phyloP scores from a whole-genome alignment of 2,329 filamentous ascomycete genomes.

The Ceratocystis lukuohia region DNA sequence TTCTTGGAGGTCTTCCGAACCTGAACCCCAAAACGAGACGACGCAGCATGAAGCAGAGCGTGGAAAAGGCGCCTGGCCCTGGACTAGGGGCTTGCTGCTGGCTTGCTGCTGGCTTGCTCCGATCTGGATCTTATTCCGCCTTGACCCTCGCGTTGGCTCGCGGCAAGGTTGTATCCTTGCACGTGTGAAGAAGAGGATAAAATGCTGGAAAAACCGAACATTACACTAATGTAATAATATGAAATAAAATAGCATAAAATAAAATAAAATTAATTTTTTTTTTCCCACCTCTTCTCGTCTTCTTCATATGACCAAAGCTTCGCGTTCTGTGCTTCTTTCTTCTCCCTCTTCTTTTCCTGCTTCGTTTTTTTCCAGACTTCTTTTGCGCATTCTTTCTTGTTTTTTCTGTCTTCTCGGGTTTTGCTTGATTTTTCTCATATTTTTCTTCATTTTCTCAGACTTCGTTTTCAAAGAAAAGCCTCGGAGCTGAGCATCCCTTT shows the following conservation, averaged over 20 bases:
- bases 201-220: neutral
- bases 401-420: neutral
- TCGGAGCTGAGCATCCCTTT: too few relatives aligned
- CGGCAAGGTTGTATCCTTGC: slow-evolving; percentile 3
- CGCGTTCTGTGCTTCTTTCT: neutral
- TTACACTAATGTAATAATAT: neutral
- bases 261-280: neutral
- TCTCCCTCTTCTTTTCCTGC: neutral
- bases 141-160: slow-evolving; percentile 5
- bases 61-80: too few relatives aligned
- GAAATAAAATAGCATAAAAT: neutral
- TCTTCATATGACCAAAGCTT: neutral
- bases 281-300: neutral
- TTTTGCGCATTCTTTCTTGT: neutral
- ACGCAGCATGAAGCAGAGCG: neutral
- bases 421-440: neutral
- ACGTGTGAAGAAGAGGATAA: neutral
- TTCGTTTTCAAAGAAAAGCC: too few relatives aligned
- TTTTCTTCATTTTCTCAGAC: neutral
- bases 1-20: neutral
- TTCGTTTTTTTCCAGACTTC: neutral
- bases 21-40: neutral
- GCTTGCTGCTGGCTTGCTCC: neutral
- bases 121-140: slow-evolving; percentile 5
- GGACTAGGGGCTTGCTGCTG: too few relatives aligned